Base-by-base conservation (phyloP, 2,329 filamentous ascomycete species). In the Ophiosphaerella korrae region DNA sequence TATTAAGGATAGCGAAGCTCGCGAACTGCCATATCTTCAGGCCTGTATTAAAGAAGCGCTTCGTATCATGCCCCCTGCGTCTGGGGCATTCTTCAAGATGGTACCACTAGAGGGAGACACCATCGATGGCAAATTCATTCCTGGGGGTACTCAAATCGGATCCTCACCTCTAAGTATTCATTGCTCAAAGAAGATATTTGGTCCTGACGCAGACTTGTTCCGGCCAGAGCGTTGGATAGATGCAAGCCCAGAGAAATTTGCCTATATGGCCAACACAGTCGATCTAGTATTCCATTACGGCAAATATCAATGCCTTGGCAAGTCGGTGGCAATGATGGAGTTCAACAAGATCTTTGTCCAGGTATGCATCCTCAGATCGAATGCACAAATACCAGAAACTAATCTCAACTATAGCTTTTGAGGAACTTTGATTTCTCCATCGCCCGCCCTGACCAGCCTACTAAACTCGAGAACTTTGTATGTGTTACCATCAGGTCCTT, bases 11-110 rank as follows among this genome's bases (percentile, higher is more conserved):
- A 31, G 48, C 12, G 63, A 67, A 35, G 50, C 51, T 8, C 42
- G 52, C 24, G 23, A 49, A 3, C 39, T 72, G 1, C 67, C 68
- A 5, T 72, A 68, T 36, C 60, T 73, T 6, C 55, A 65, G 23
- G 71, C 69, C 12, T 49, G 60, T 1, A 57, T 74, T 32, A 54
- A 60, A 43, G 71, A 74, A 53, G 70, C 58, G 2, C 50, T 73
- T 7, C 67, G 71, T 9, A 57, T 66, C 3, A 50, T 48, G 21
- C 59, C 64, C 14, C 64, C 64, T 12, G 52, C 50, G 2, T 39
- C 50, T 23, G 57, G 58, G 1, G 26, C 48, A 1, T 45, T 61
- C 21, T 53, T 80, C 80, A 67, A 78, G 43, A 18, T 75, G 40
- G 66, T 67, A 2, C 66, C 66, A 3, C 39, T 43, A 6, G 51